phyloP scores from a whole-genome alignment of 2,329 filamentous ascomycete species.

The Ceratocystis smalleyi region DNA sequence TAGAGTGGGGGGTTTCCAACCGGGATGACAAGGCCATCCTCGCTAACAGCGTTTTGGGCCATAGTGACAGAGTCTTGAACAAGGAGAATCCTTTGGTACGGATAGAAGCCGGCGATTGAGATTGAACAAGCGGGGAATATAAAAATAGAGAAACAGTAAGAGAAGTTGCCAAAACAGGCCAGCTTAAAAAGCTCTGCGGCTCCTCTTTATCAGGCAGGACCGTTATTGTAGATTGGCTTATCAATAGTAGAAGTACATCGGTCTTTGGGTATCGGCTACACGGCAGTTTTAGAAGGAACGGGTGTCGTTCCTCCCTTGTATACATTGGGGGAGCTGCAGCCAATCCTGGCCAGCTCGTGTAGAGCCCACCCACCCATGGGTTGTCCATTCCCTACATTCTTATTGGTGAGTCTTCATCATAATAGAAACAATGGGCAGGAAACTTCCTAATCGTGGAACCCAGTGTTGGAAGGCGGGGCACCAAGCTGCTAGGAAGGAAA shows the following conservation, averaged over 20 bases:
- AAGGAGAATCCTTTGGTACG: background rate
- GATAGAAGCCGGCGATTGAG: background rate
- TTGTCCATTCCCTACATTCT: background rate
- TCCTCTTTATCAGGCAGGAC: too few species aligned
- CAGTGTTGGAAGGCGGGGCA: too few species aligned
- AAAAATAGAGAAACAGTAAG: background rate
- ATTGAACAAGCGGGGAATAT: background rate
- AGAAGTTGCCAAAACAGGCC: background rate
- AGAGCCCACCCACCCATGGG: background rate
- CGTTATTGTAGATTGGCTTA: too few species aligned
- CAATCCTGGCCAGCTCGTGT: background rate
- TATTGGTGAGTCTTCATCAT: background rate
- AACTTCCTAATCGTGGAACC: too few species aligned
- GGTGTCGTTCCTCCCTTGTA: background rate
- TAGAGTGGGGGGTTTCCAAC: constrained; percentile 28
- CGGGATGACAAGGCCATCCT: constrained; percentile 39
- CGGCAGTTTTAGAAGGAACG: background rate
- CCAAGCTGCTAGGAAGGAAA: too few species aligned
- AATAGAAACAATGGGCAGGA: background rate
- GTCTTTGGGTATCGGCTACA: background rate
- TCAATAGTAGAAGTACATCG: too few species aligned
- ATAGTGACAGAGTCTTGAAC: constrained; percentile 21
- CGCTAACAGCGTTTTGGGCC: constrained; percentile 32
- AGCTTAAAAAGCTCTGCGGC: too few species aligned
- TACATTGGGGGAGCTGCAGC: background rate